Base-by-base conservation (phyloP, 2,329 filamentous ascomycete species). In the Nigrograna mackinnonii region DNA sequence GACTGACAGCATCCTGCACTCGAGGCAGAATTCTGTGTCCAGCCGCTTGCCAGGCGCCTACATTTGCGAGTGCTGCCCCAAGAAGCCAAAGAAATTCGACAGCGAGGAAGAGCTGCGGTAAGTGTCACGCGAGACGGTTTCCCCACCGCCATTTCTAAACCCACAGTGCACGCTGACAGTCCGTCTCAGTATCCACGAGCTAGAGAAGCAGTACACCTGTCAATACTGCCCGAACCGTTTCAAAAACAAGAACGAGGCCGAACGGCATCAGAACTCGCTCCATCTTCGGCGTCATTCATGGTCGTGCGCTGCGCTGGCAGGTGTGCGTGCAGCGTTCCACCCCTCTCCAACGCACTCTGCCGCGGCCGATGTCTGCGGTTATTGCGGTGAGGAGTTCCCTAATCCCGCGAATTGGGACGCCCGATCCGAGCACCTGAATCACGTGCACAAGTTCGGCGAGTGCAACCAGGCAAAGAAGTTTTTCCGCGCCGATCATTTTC, bases 391-490 rank as follows among this genome's bases (percentile, higher is more conserved):
- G 47, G 92, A 97, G 56, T 99, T 97, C 54, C 69, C 85, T 17
- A 95, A 89, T 30, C 86, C 91, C 4, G 82, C 89, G 39, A 88
- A 97, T 63, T 96, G 91, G 91, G 88, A 95, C 39, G 79, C 83
- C 47, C 85, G 94, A 44, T 84, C 91, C 40, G 86, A 88, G 43
- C 94, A 99, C 73, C 75, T 99, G 40, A 91, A 91, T 62, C 86
- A 89, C 57, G 82, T 91, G 50, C 94, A 99, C 76, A 99, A 99
- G 66, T 99, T 96, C 66, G 84, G 91, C 50, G 94, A 97, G 72
- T 99, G 94, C 79, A 99, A 99, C 68, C 91, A 94, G 60, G 87
- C 88, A 55, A 99, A 99, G 77, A 97, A 97, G 68, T 99, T 99
- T 69, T 99, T 88, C 74, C 83, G 94, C 26, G 94, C 94, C 22